phyloP scores from a whole-genome alignment of 2,329 filamentous ascomycete species.

The Fusarium dlaminii region DNA sequence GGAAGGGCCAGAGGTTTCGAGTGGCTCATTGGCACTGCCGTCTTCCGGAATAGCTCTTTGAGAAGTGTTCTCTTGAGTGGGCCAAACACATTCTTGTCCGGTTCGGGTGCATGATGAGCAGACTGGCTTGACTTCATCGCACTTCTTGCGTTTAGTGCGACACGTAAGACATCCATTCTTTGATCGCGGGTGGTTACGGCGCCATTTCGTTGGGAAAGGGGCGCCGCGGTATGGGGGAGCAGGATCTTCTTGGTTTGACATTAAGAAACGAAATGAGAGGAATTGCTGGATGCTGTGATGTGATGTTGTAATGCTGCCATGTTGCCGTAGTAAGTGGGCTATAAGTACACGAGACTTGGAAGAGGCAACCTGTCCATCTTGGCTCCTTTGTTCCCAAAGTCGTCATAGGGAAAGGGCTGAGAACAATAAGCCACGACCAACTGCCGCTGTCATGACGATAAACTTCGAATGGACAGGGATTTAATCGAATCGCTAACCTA shows the following conservation, averaged over 20 bases:
- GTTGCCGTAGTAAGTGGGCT: not conserved
- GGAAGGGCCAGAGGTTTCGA: too few species aligned
- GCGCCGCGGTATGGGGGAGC: not conserved
- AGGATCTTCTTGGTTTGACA: not conserved
- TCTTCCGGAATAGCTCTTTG: not conserved
- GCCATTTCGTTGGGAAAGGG: slow-evolving; percentile 12
- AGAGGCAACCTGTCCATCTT: not conserved
- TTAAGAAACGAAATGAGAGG: not conserved
- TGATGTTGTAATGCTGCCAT: not conserved
- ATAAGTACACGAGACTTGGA: not conserved
- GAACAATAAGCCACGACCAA: not conserved
- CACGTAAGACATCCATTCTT: slow-evolving; percentile 11
- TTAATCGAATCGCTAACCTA: slow-evolving; percentile 1
- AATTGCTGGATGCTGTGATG: not conserved
- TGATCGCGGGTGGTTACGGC: slow-evolving; percentile 9
- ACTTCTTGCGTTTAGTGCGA: slow-evolving; percentile 17
- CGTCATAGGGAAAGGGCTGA: not conserved
- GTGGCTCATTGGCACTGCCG: not conserved
- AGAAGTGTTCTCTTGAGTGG: not conserved
- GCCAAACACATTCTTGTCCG: not conserved
- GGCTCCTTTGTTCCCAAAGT: not conserved
- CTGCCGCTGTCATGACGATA: not conserved
- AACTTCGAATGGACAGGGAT: not conserved
- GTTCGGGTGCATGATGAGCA: not conserved
- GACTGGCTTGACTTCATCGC: slow-evolving; percentile 9